These are phyloP conservation scores for Calvatia gigantea DNA, from an alignment of 768 basidiomycete species.

Conservation along the genomic window DNA sequence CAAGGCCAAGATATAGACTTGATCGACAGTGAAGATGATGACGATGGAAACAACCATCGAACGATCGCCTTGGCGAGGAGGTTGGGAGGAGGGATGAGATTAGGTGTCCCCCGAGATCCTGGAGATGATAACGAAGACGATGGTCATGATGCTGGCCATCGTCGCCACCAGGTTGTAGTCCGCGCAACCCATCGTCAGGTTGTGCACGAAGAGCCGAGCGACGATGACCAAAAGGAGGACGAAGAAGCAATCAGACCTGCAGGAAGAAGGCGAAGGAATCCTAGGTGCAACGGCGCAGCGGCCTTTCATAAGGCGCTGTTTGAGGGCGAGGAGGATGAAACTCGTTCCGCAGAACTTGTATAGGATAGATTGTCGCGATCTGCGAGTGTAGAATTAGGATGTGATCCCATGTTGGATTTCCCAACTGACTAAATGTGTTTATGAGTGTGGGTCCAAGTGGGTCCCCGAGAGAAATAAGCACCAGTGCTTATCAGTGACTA, in stretches of 20 bases:
- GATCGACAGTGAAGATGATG: conserved; percentile 40
- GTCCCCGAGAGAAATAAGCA: no score
- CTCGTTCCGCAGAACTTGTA: not conserved
- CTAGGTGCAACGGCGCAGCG: not conserved
- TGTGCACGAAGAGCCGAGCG: conserved; percentile 30
- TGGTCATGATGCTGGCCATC: not conserved
- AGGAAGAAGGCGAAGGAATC: not conserved
- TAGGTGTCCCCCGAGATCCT: conserved; percentile 3
- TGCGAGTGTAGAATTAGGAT: not conserved
- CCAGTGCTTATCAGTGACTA: no score
- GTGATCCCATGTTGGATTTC: not conserved
- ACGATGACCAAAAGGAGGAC: conserved; percentile 36
- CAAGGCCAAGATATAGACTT: not conserved
- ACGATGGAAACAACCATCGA: conserved; percentile 48
- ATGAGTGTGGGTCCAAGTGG: no score
- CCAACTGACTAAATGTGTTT: no score
- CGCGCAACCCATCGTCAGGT: conserved; percentile 44
- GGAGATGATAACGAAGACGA: not conserved
- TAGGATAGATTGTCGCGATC: no score
- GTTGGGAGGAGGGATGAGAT: conserved; percentile 10
- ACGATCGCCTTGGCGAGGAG: conserved; percentile 27
- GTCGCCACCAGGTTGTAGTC: not conserved
- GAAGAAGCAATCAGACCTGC: conserved; percentile 29
- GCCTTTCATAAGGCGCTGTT: no score
- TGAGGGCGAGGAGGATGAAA: not conserved